Percentiles rank a stretch among this genome's conserved stretches.
Evolutionary conservation across 2,329 filamentous ascomycete species (phyloP).

Genomic region (Colletotrichum cereale): DNA sequence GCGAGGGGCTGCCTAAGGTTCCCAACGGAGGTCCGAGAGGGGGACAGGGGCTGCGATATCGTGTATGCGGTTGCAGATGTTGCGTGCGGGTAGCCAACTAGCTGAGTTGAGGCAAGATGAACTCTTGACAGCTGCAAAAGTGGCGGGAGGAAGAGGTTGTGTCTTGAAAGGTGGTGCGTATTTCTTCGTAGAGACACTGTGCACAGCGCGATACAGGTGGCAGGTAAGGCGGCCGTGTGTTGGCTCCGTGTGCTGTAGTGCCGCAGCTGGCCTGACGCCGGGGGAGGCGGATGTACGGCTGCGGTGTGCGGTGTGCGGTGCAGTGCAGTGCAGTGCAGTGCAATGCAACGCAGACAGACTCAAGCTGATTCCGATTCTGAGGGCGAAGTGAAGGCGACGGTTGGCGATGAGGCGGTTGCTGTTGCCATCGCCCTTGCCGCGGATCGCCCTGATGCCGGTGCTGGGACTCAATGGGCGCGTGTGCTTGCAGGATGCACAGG

Average conservation of each 20-base stretch:
- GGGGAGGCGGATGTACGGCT: neutral
- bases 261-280: constrained; percentile 9
- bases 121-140: constrained; percentile 31
- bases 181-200: neutral
- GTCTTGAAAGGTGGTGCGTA: constrained; percentile 17
- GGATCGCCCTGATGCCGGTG: constrained; percentile 14
- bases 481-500: constrained; percentile 32
- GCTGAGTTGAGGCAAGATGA: constrained; percentile 25
- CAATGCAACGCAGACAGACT: constrained; percentile 3
- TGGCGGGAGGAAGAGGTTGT: constrained; percentile 4
- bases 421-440: constrained; percentile 4
- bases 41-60: constrained; percentile 35
- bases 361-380: constrained; percentile 1
- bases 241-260: constrained; percentile 19
- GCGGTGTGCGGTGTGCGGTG: neutral
- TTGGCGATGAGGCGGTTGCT: constrained; percentile 9
- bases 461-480: constrained; percentile 10
- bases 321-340: constrained; percentile 2
- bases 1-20: neutral
- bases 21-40: constrained; percentile 40
- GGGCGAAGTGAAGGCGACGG: neutral
- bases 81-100: neutral
- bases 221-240: constrained; percentile 17
- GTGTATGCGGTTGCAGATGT: constrained; percentile 20
- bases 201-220: neutral